Evolutionary conservation across 2,329 filamentous ascomycete species (phyloP), one percentile per base, ranked within the genome.

Genomic region (Diaporthe batatas): DNA sequence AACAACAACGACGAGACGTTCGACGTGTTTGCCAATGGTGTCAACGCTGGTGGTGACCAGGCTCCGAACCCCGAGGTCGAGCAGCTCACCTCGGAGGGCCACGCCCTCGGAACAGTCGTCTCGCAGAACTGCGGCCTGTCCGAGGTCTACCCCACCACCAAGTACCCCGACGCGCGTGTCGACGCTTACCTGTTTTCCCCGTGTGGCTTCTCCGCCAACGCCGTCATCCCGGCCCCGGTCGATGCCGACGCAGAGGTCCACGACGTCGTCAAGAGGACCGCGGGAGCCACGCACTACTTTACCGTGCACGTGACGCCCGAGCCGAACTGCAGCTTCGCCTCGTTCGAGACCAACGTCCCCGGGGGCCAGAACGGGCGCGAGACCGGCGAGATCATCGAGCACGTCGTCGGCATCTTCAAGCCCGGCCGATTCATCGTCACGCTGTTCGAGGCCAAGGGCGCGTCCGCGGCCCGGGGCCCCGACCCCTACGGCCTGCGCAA

Each of bases 301-400:
- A 99, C 96, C 0, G 96, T 99, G 32, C 96, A 99, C 80, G 96
- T 99, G 76, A 99, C 96, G 0, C 96, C 96, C 0, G 96, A 99
- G 87, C 94, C 96, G 18, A 91, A 98, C 79, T 99, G 96, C 86
- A 98, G 95, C 6, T 99, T 97, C 82, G 96, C 96, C 47, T 98
- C 95, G 2, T 99, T 99, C 80, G 96, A 99, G 87, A 98, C 96
- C 77, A 99, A 98, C 78, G 96, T 99, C 5, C 96, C 96, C 1
- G 93, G 94, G 34, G 92, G 91, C 6, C 94, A 98, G 84, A 94
- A 91, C 72, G 95, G 95, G 21, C 93, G 95, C 75, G 93, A 95
- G 81, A 98, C 96, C 0, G 91, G 91, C 34, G 96, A 98, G 76
- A 92, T 98, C 74, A 93, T 99, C 75, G 91, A 98, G 82, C 94